Conservation (phyloP, 441 rosid species). For the Mallotus repandus region DNA sequence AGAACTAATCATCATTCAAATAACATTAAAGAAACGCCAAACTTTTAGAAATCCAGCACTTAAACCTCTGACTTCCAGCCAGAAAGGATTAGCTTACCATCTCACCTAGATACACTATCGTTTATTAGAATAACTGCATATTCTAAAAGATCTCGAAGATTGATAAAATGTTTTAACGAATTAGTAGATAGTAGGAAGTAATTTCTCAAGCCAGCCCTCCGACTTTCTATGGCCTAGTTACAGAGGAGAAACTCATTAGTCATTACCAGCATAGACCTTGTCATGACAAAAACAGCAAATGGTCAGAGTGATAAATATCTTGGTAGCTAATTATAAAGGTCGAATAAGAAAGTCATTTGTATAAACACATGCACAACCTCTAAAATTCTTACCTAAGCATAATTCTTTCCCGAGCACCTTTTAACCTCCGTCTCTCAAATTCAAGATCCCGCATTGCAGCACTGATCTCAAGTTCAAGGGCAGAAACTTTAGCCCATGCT, state of each 20-base stretch:
- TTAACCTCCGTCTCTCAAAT: slow-evolving; percentile 83
- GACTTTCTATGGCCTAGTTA: neutral
- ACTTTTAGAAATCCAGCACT: neutral
- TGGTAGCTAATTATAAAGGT: neutral
- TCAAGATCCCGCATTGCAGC: slow-evolving; percentile 85
- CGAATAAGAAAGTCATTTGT: neutral
- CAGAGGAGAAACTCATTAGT: neutral
- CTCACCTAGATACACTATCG: neutral
- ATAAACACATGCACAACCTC: neutral
- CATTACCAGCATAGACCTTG: neutral
- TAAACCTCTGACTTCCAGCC: neutral
- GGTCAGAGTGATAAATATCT: neutral
- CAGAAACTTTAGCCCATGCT: slow-evolving; percentile 94
- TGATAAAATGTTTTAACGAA: neutral
- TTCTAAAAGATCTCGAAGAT: neutral
- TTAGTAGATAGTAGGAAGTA: neutral
- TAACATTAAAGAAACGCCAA: neutral
- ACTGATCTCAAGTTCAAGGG: slow-evolving; percentile 82
- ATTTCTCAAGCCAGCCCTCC: neutral
- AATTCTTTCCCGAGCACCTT: slow-evolving; percentile 95
- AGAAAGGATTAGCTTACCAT: neutral
- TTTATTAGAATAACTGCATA: neutral
- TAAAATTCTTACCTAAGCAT: slow-evolving; percentile 78
- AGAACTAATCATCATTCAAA: neutral
- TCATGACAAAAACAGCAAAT: neutral